Percentiles rank a stretch among this genome's conserved stretches.
Conservation (phyloP, 805 yeast species). For the Candida sphagnicola region DNA sequence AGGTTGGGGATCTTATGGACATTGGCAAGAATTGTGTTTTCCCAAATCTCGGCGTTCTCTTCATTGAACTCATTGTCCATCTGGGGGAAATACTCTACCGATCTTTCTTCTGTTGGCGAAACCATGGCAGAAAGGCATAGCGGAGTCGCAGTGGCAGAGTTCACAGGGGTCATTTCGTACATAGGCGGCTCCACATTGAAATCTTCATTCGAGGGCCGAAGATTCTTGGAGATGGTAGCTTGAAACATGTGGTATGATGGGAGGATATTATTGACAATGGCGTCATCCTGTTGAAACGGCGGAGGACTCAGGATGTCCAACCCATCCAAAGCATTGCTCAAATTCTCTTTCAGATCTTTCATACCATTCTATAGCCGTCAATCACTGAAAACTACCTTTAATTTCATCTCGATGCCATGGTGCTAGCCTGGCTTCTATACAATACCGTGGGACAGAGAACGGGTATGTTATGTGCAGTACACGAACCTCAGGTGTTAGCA, state of each 20-base stretch:
- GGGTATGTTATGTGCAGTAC: too few species aligned
- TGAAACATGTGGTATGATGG: constrained; percentile 45
- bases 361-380: too few species aligned
- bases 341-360: background rate
- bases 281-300: constrained; percentile 14
- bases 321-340: background rate
- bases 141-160: constrained; percentile 11
- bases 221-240: constrained; percentile 34
- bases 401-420: too few species aligned
- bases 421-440: too few species aligned
- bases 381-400: too few species aligned
- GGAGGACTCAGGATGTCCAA: constrained; percentile 1
- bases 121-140: constrained; percentile 10
- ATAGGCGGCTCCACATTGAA: constrained; percentile 38
- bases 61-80: constrained; percentile 15
- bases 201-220: constrained; percentile 36
- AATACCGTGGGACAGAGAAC: too few species aligned
- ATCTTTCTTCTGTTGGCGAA: constrained; percentile 9
- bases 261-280: constrained; percentile 28
- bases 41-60: constrained; percentile 31
- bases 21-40: constrained; percentile 40
- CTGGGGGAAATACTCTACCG: constrained; percentile 17
- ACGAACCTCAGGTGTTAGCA: too few species aligned
- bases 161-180: constrained; percentile 25
- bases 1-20: constrained; percentile 36